These are phyloP conservation scores for Primulina tabacum DNA, from an alignment of 257 asterid genomes.

Conservation along the genomic window DNA sequence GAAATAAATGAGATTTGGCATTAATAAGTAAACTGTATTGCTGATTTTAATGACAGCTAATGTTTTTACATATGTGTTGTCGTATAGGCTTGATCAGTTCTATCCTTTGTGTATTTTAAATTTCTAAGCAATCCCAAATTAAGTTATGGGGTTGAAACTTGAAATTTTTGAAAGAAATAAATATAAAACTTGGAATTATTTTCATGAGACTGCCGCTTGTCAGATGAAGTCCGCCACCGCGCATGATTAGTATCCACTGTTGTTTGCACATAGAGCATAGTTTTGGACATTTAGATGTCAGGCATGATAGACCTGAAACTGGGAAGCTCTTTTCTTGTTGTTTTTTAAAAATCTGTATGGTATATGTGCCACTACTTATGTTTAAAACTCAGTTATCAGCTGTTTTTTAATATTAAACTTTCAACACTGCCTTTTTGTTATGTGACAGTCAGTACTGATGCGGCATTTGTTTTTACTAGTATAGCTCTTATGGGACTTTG, in stretches of 20 bases:
- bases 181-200: background rate
- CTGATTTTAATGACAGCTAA: background rate
- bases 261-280: background rate
- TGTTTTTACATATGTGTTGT: constrained; percentile 8
- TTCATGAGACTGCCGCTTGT: background rate
- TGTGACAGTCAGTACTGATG: background rate
- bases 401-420: background rate
- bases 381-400: background rate
- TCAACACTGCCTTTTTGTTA: background rate
- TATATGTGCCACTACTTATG: background rate
- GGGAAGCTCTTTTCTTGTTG: background rate
- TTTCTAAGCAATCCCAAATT: background rate
- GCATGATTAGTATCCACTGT: background rate
- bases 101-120: background rate
- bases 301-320: constrained; percentile 6
- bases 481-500: background rate
- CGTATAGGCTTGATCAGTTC: constrained; percentile 4
- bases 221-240: background rate
- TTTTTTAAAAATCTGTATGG: background rate
- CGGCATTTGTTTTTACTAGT: background rate
- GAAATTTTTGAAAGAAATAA: background rate
- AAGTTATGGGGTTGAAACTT: background rate
- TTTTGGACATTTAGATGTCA: constrained; percentile 12
- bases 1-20: background rate
- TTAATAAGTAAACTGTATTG: background rate